Percentiles rank a stretch among this genome's conserved stretches.
phyloP scores from a whole-genome alignment of 1,284 basidiomycete genomes.

The Ganoderma lucidum region DNA sequence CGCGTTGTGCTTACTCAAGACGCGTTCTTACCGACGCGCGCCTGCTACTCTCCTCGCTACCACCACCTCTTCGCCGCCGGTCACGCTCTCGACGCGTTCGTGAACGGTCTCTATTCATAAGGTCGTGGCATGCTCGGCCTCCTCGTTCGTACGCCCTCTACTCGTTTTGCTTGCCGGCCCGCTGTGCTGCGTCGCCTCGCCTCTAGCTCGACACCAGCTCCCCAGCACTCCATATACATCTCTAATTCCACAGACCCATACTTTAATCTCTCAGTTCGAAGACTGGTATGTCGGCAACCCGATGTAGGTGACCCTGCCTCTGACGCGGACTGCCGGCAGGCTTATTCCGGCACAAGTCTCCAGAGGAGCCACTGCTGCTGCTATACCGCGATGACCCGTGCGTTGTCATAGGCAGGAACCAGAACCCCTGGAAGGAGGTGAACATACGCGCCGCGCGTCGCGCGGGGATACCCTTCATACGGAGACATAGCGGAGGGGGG shows the following conservation, averaged over 20 bases:
- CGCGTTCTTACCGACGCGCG: background rate
- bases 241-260: constrained; percentile 88
- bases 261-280: constrained; percentile 94
- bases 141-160: background rate
- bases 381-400: constrained; percentile 92
- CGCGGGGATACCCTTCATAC: constrained; percentile 79
- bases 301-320: background rate
- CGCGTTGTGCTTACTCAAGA: background rate
- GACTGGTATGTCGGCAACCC: constrained; percentile 77
- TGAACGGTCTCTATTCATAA: background rate
- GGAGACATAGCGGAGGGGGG: constrained; percentile 94
- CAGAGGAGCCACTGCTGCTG: constrained; percentile 78
- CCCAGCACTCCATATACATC: constrained; percentile 74
- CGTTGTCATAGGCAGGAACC: constrained; percentile 95
- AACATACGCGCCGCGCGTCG: constrained; percentile 67
- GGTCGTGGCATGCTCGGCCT: background rate
- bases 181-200: constrained; percentile 9
- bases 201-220: constrained; percentile 22
- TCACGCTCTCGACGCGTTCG: background rate
- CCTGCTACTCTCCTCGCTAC: background rate
- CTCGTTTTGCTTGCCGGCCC: background rate
- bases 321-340: constrained; percentile 61
- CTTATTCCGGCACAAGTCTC: constrained; percentile 81
- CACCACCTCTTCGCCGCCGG: background rate
- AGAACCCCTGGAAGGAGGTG: constrained; percentile 99